Percentiles rank a stretch among this genome's conserved stretches.
Conservation (phyloP, 257 asterid genomes). For the Sherardia arvensis region DNA sequence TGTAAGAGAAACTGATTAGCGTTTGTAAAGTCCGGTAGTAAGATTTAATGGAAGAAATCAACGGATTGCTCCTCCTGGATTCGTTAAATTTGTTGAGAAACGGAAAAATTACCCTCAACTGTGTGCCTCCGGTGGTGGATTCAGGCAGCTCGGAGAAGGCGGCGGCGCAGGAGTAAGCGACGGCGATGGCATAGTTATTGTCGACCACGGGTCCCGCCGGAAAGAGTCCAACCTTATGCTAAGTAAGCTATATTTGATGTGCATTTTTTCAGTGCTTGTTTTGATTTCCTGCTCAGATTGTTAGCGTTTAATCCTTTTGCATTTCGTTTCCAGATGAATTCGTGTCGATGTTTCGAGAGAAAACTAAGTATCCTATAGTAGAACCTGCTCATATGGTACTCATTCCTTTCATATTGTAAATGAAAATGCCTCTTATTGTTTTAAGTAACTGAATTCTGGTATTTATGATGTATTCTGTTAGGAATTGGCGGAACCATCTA, state of each 20-base stretch:
- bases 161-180: constrained; percentile 33
- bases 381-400: constrained; percentile 99
- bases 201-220: constrained; percentile 96
- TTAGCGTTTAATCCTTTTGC: neutral
- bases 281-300: neutral
- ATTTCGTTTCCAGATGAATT: constrained; percentile 53
- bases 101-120: constrained; percentile 30
- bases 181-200: constrained; percentile 76
- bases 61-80: constrained; percentile 25
- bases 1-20: neutral
- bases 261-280: neutral
- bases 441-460: neutral
- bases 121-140: constrained; percentile 59
- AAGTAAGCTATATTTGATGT: constrained; percentile 32
- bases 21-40: constrained; percentile 21
- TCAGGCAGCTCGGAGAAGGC: constrained; percentile 31
- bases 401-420: neutral
- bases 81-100: constrained; percentile 41
- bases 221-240: constrained; percentile 85
- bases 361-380: constrained; percentile 63
- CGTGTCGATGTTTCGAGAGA: constrained; percentile 74
- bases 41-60: constrained; percentile 31
- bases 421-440: neutral
- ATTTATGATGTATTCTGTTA: constrained; percentile 13
- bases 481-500: constrained; percentile 97